Evolutionary conservation across 2,329 filamentous ascomycete genomes (phyloP).

Genomic region (Penicillium psychrosexuale): DNA sequence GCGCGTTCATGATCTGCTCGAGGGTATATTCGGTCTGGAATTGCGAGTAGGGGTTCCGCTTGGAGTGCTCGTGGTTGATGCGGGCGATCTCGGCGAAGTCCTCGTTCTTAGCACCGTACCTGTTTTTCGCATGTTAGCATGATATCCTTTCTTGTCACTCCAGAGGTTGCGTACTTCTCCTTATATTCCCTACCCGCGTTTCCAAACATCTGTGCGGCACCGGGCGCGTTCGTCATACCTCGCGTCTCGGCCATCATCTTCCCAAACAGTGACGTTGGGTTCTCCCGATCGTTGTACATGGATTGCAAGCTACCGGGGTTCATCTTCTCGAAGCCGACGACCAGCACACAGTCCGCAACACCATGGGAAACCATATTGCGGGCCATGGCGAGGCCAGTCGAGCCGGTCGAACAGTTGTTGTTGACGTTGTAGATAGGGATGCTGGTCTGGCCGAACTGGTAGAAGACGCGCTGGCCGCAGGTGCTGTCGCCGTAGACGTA

Average conservation of each 20-base stretch:
- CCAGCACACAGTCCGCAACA: conserved; percentile 80
- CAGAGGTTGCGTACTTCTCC: conserved; percentile 63
- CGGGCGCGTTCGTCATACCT: conserved; percentile 76
- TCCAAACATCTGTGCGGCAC: conserved; percentile 89
- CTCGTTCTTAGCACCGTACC: conserved; percentile 74
- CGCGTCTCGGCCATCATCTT: conserved; percentile 81
- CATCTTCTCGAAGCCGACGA: conserved; percentile 99
- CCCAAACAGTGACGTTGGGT: conserved; percentile 68
- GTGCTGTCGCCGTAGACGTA: conserved; percentile 97
- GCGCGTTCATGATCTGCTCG: conserved; percentile 71
- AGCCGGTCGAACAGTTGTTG: conserved; percentile 98
- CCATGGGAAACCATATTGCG: conserved; percentile 75
- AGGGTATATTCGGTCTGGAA: conserved; percentile 89
- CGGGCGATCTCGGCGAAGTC: conserved; percentile 95
- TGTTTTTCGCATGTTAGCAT: conserved; percentile 32
- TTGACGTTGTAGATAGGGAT: conserved; percentile 98
- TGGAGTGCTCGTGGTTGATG: conserved; percentile 88
- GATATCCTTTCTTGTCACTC: background rate
- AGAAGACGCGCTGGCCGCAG: conserved; percentile 93
- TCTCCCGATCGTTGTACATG: conserved; percentile 81
- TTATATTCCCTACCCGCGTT: conserved; percentile 94
- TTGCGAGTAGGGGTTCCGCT: conserved; percentile 95
- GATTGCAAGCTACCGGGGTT: conserved; percentile 80
- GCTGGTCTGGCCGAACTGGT: conserved; percentile 95
- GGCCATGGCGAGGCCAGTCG: conserved; percentile 81